These are phyloP conservation scores for Nicotiana knightiana DNA, from an alignment of 257 asterid genomes.

Conservation along the genomic window DNA sequence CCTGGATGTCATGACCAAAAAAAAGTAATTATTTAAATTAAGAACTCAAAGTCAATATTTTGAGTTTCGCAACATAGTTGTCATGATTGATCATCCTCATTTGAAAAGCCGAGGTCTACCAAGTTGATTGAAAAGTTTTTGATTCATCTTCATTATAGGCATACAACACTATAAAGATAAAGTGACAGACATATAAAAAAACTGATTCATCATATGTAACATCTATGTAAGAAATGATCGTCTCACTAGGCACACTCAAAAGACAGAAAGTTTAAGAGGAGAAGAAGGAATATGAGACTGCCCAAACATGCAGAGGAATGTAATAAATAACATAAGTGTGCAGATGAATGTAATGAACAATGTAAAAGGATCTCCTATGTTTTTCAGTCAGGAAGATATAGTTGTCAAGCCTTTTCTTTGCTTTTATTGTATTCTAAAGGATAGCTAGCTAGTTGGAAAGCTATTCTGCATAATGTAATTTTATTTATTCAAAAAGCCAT, in stretches of 20 bases:
- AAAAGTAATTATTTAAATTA: neutral
- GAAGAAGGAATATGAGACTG: neutral
- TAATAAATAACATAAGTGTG: neutral
- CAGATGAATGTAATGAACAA: neutral
- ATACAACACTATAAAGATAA: too few relatives aligned
- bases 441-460: too few relatives aligned
- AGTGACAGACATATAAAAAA: too few relatives aligned
- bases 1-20: conserved; percentile 33
- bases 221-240: neutral
- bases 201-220: too few relatives aligned
- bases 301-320: neutral
- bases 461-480: too few relatives aligned
- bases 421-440: too few relatives aligned
- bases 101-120: neutral
- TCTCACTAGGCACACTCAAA: neutral
- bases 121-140: too few relatives aligned
- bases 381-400: neutral
- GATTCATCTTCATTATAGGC: too few relatives aligned
- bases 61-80: neutral
- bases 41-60: neutral
- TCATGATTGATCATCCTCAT: neutral
- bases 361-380: neutral
- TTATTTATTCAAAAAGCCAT: too few relatives aligned
- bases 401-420: neutral
- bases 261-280: neutral